phyloP scores from a whole-genome alignment of 306 rosid genomes.

The Corylus avellana region DNA sequence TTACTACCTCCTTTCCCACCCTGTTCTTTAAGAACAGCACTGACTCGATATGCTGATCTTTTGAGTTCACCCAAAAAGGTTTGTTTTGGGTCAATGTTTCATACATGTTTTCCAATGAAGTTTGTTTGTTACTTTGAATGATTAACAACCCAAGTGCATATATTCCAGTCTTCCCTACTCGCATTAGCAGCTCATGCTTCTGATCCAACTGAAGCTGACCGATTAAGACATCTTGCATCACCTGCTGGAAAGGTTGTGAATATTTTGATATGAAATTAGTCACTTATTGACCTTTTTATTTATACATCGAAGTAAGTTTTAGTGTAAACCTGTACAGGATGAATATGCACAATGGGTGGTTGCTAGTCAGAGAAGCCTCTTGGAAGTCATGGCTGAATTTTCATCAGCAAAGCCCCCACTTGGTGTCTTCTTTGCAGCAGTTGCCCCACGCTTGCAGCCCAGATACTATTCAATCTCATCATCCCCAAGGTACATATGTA shows the following conservation, averaged over 20 bases:
- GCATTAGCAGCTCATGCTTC: constrained; percentile 93
- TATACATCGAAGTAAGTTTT: constrained; percentile 33
- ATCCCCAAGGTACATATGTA: constrained; percentile 62
- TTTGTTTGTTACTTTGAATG: constrained; percentile 1
- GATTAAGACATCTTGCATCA: constrained; percentile 86
- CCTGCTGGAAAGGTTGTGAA: constrained; percentile 88
- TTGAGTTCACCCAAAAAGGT: constrained; percentile 96
- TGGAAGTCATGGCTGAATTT: constrained; percentile 90
- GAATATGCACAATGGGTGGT: constrained; percentile 85
- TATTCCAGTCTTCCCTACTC: constrained; percentile 69
- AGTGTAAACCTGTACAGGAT: constrained; percentile 55
- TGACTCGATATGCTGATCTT: constrained; percentile 78
- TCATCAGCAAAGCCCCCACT: constrained; percentile 90
- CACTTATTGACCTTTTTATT: constrained; percentile 6
- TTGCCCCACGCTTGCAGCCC: constrained; percentile 92
- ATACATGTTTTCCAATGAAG: not conserved
- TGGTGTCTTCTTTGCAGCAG: constrained; percentile 90
- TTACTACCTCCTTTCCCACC: constrained; percentile 83
- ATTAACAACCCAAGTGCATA: constrained; percentile 9
- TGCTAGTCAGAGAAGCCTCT: constrained; percentile 92
- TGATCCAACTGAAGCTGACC: constrained; percentile 84
- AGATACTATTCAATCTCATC: constrained; percentile 97
- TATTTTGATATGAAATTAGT: constrained; percentile 10
- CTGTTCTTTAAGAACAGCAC: constrained; percentile 73
- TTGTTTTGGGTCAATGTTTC: constrained; percentile 24